Evolutionary conservation across 106 monocot species (phyloP).

Genomic region (Amphibolis antarctica): DNA sequence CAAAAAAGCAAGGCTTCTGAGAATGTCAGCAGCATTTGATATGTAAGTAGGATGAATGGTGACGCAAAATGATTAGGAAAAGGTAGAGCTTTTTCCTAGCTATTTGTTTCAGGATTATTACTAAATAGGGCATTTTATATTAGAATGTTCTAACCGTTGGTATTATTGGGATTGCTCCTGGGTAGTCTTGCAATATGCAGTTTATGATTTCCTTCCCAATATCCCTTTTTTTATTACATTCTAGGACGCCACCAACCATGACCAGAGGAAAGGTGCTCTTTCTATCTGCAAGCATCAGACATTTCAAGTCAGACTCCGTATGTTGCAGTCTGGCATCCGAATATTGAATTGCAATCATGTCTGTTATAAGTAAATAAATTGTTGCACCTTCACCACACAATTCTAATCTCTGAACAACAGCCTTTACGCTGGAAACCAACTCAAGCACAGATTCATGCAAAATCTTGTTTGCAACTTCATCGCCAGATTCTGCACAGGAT

Average conservation of each 20-base stretch:
- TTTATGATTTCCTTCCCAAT: conserved; percentile 78
- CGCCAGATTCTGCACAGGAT: conserved; percentile 76
- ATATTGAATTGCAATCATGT: background rate
- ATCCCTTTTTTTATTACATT: conserved; percentile 84
- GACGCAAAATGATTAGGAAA: background rate
- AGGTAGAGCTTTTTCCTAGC: background rate
- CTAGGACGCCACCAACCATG: conserved; percentile 96
- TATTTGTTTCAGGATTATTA: background rate
- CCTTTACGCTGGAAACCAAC: conserved; percentile 75
- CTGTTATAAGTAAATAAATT: background rate
- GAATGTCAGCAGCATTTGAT: background rate
- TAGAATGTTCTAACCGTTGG: conserved; percentile 41
- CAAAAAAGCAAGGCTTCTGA: background rate
- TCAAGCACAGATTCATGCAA: conserved; percentile 57
- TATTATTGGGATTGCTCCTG: conserved; percentile 58
- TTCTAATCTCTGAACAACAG: conserved; percentile 64
- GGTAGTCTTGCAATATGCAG: conserved; percentile 49
- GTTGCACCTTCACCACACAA: conserved; percentile 74
- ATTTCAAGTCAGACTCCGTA: background rate
- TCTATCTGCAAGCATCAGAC: conserved; percentile 58
- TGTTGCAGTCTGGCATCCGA: background rate
- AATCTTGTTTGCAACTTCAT: conserved; percentile 88
- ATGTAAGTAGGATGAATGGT: background rate
- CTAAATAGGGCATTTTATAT: background rate
- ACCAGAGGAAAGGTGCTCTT: conserved; percentile 73